Conservation (phyloP, 495 filamentous ascomycete species). For the Arthonia radiata region DNA sequence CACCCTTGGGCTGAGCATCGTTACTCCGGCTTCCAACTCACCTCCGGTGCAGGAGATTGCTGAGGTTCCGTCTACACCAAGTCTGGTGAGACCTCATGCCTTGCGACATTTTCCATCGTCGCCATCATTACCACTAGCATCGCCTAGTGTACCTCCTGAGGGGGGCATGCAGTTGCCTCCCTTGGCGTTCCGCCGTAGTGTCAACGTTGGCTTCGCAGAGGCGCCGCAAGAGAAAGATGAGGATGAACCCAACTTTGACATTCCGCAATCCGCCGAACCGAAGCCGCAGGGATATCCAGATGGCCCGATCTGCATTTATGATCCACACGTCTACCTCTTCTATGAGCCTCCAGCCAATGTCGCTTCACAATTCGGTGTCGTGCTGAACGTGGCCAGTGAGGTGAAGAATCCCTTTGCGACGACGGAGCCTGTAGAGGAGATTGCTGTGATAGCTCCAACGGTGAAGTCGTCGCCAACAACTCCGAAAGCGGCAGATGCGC, state of each 20-base stretch:
- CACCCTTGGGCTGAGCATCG: constrained; percentile 44
- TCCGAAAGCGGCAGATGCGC: constrained; percentile 22
- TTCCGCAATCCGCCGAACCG: constrained; percentile 51
- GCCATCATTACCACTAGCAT: constrained; percentile 33
- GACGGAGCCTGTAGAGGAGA: too few species aligned
- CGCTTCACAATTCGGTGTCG: constrained; percentile 66
- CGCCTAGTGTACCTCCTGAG: constrained; percentile 29
- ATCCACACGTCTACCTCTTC: constrained; percentile 79
- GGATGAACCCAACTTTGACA: constrained; percentile 53
- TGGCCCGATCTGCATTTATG: constrained; percentile 78
- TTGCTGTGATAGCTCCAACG: too few species aligned
- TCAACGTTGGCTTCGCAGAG: constrained; percentile 12
- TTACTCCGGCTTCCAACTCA: constrained; percentile 26
- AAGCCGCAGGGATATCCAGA: constrained; percentile 80
- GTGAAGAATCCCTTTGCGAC: constrained; percentile 61
- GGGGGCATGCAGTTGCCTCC: constrained; percentile 40
- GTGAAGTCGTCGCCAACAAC: constrained; percentile 26
- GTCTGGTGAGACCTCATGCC: constrained; percentile 17
- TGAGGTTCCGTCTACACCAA: constrained; percentile 26
- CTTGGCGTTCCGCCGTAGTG: constrained; percentile 13
- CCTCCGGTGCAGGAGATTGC: constrained; percentile 10
- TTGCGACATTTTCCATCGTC: constrained; percentile 47
- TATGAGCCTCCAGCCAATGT: constrained; percentile 72
- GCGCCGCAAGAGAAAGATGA: constrained; percentile 9
- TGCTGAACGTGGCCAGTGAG: constrained; percentile 89